Evolutionary conservation across 225 moss, liverwort and hornwort genomes (phyloP), one percentile per base, ranked within the genome.

Genomic region (Climacium dendroides): DNA sequence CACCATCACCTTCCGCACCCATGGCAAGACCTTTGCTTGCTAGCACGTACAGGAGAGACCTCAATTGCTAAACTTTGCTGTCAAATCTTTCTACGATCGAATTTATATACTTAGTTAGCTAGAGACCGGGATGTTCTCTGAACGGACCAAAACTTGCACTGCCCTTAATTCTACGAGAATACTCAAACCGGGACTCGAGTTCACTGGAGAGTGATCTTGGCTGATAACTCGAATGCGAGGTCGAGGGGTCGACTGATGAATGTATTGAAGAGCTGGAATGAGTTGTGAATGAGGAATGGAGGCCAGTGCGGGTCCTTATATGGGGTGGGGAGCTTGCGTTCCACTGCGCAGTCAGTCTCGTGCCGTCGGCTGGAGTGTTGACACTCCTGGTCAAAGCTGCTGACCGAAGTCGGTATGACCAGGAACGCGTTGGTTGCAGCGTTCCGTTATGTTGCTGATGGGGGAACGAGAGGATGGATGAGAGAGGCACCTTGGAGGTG

Each of bases 1-100:
- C n/a, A n/a, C n/a, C n/a, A n/a, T n/a, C n/a, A 52, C 87, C 91
- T 59, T 89, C 79, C 4, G 52, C 82, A 78, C 89, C 91, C 89
- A 89, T 91, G 29, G 35, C 45, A 26, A 15, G 8, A 50, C n/a
- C n/a, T n/a, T n/a, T n/a, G n/a, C n/a, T n/a, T n/a, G n/a, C n/a
- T n/a, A n/a, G n/a, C n/a, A n/a, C n/a, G n/a, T n/a, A n/a, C n/a
- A n/a, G n/a, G n/a, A n/a, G n/a, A n/a, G n/a, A n/a, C 80, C 61
- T 61, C 32, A 60, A 80, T 23, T 62, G 34, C 80, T 47, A 5
- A 62, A 24, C 23, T 80, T 45, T 24, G 32, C 80, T 34, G 23
- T 62, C 47, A 61, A 45, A 23, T 80, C 45, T 60, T 13, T 13
- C 59, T 59, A 41, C n/a, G n/a, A n/a, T n/a, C 41, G 18, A 79